phyloP scores from a whole-genome alignment of 2,329 filamentous ascomycete genomes.

The Phyllachora maydis region DNA sequence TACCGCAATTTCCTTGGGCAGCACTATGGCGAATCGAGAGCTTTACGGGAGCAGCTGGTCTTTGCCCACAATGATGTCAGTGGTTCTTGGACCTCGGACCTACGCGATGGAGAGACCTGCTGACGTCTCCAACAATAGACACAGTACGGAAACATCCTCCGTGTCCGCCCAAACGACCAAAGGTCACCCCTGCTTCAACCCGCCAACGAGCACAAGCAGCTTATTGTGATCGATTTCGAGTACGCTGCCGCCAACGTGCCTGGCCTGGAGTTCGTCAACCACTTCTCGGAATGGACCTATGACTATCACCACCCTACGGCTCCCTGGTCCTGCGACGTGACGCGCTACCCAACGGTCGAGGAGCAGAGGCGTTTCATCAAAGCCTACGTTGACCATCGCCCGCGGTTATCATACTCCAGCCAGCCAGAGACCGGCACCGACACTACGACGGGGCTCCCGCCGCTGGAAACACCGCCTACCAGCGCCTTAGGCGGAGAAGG shows the following conservation, averaged over 20 bases:
- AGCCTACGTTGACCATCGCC: slow-evolving; percentile 68
- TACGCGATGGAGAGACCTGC: not conserved
- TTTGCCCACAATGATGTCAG: slow-evolving; percentile 97
- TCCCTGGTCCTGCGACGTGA: slow-evolving; percentile 47
- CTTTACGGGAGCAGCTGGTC: slow-evolving; percentile 54
- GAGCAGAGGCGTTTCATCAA: slow-evolving; percentile 73
- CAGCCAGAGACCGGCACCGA: slow-evolving; percentile 31
- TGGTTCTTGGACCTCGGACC: slow-evolving; percentile 4
- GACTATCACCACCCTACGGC: slow-evolving; percentile 66
- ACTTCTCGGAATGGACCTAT: slow-evolving; percentile 97
- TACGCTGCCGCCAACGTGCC: slow-evolving; percentile 79
- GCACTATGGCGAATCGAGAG: slow-evolving; percentile 45
- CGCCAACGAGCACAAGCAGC: slow-evolving; percentile 84
- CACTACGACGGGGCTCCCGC: slow-evolving; percentile 28
- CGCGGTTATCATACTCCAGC: no score
- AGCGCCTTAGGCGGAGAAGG: slow-evolving; percentile 5
- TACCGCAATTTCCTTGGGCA: slow-evolving; percentile 58
- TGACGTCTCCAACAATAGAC: slow-evolving; percentile 35
- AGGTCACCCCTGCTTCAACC: slow-evolving; percentile 77
- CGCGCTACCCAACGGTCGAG: slow-evolving; percentile 53
- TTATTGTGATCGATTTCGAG: slow-evolving; percentile 96
- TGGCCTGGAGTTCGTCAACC: slow-evolving; percentile 87
- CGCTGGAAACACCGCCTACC: slow-evolving; percentile 15
- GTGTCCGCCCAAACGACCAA: slow-evolving; percentile 42
- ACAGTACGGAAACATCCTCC: slow-evolving; percentile 94